Base-by-base conservation (phyloP, 2,329 filamentous ascomycete species). In the Pseudogymnoascus sp. region DNA sequence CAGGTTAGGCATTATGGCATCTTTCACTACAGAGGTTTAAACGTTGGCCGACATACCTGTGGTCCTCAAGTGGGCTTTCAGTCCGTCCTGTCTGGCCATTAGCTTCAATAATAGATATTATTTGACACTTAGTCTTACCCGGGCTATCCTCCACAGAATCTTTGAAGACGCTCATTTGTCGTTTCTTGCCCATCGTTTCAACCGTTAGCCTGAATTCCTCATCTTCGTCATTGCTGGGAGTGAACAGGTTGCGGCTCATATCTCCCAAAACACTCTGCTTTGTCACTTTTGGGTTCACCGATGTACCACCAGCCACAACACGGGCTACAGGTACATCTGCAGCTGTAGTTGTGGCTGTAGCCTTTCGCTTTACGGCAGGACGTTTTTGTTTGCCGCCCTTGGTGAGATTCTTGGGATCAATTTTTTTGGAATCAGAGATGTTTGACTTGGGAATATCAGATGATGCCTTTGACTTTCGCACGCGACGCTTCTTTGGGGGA, bases 1-100 rank as follows among this genome's bases (percentile, higher is more conserved):
- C 7, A 26, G 14, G 59, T 44, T 42, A 31, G 29, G 35, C 38
- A 62, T n/a, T 16, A n/a, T 38, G 37, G 13, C 7, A 6, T 24
- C 62, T 33, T 44, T 61, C 40, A 61, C 62, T 42, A 63, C 40
- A 19, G 35, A 37, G 6, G 6, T 38, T 47, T 4, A 33, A 11
- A 38, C 29, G 29, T 14, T 50, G n/a, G 38, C 26, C 33, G 24
- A 64, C 67, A 61, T 67, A 72, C 65, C 66, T 62, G 59, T 70
- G 70, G 29, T 73, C 71, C 61, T 73, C 71, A 29, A 73, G 65
- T 10, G 72, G 69, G 59, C 67, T 72, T 61, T 74, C 71, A 13
- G 70, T 73, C 47, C 68, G 68, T 24, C 65, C 68, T 70, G 26
- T 40, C 29, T 3, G 16, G 44, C 24, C 35, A 33, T 66, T 64